Percentiles rank a stretch among this genome's conserved stretches.
Evolutionary conservation across 495 filamentous ascomycete genomes (phyloP).

Genomic region (Tuber aestivum): DNA sequence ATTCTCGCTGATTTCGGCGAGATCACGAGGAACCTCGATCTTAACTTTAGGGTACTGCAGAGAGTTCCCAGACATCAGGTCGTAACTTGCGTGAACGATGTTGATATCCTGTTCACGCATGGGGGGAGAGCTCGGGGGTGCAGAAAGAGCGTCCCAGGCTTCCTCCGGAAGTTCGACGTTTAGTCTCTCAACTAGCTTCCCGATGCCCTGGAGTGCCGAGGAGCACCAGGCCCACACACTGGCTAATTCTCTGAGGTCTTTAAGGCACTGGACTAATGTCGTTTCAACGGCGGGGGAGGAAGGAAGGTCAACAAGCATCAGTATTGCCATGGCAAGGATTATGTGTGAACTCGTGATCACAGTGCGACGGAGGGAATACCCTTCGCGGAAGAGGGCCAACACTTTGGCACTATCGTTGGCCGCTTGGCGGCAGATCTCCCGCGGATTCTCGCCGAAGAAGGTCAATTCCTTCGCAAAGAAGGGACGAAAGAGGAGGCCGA

Average conservation of each 20-base stretch:
- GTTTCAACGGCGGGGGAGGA: conserved; percentile 15
- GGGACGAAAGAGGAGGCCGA: conserved; percentile 60
- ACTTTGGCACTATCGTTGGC: conserved; percentile 53
- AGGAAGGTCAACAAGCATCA: conserved; percentile 32
- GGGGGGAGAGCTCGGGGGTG: conserved; percentile 6
- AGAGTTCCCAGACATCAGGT: conserved; percentile 7
- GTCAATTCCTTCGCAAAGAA: conserved; percentile 58
- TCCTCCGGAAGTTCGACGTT: conserved; percentile 27
- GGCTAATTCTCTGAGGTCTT: conserved; percentile 28
- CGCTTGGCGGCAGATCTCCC: conserved; percentile 56
- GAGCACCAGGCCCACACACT: conserved; percentile 32
- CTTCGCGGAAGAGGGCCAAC: conserved; percentile 17
- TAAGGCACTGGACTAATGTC: conserved; percentile 19
- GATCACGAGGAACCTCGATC: conserved; percentile 16
- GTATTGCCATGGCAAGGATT: conserved; percentile 22
- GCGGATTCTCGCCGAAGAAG: conserved; percentile 55
- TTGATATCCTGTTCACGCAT: conserved; percentile 11
- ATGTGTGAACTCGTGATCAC: conserved; percentile 34
- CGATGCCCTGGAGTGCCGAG: conserved; percentile 19
- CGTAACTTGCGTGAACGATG: conserved; percentile 7
- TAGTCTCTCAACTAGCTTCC: conserved; percentile 12
- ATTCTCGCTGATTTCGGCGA: conserved; percentile 7
- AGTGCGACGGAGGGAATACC: conserved; percentile 22
- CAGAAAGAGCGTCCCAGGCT: conserved; percentile 15
- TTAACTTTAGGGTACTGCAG: conserved; percentile 19